Base-by-base conservation (phyloP, 2,329 filamentous ascomycete species). In the Niveomyces coronatus region DNA sequence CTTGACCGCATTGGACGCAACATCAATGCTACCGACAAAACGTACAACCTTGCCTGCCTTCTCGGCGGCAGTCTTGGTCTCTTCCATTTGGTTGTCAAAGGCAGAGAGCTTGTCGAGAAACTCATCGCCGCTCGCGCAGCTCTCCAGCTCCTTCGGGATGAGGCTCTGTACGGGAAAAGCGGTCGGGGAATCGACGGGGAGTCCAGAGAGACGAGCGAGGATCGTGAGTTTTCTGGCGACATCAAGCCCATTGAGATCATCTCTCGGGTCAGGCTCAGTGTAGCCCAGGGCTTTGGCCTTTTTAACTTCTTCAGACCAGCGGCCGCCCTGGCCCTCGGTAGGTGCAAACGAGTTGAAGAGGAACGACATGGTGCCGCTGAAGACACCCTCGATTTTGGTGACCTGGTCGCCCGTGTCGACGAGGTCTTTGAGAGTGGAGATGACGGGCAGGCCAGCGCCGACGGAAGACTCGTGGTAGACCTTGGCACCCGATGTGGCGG, bases 211-310 rank as follows among this genome's bases (percentile, higher is more conserved):
- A 40, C 91, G 79, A 23, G 89, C 91, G 39, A 98, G 71, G 45
- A 98, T 98, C 14, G 89, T 96, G 50, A 96, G 70, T 63, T 98
- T 98, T 28, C 91, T 72, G n/a, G 91, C 91, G 36, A 98, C 85
- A 51, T 93, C 85, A 49, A 91, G 70, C 3, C 85, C 86, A 55
- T 93, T 93, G 43, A 93, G 67, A 51, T 93, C 86, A 52, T 93
- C 86, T 46, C 86, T 70, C 29, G 85, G 85, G 53, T 93, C 86
- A 1, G 85, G 85, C 63, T 93, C 86, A 1, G 85, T 93, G 66
- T 93, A 98, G 16, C 91, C 91, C 33, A 94, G 71, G 43, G 87
- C 78, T 68, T 95, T 94, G 40, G 91, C 91, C 62, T 89, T 87
- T 55, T 76, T 79, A 23, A 98, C 91, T 56, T 94, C 88, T 34